phyloP scores from a whole-genome alignment of 1,139 yeast genomes.

The Debaryomycetaceae sp. region DNA sequence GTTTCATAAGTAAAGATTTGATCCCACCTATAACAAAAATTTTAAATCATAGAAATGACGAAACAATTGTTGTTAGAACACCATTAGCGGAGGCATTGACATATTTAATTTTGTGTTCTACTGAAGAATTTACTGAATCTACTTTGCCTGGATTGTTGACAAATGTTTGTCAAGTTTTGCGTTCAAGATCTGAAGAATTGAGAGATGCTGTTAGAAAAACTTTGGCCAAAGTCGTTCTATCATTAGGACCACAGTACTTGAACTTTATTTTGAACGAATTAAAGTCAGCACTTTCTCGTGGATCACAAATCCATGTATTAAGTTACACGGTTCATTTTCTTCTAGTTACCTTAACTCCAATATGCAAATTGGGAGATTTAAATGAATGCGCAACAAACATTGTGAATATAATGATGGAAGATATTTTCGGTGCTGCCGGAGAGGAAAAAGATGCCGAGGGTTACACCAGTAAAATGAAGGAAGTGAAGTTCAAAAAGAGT shows the following conservation, averaged over 20 bases:
- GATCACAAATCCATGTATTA: conserved; percentile 91
- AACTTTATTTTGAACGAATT: conserved; percentile 75
- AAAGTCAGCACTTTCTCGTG: conserved; percentile 74
- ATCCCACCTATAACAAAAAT: conserved; percentile 61
- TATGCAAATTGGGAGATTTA: conserved; percentile 65
- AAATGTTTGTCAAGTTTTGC: conserved; percentile 78
- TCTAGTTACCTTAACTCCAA: conserved; percentile 48
- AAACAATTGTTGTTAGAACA: conserved; percentile 70
- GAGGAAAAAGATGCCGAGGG: conserved; percentile 95
- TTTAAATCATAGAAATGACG: conserved; percentile 65
- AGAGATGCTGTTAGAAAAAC: conserved; percentile 85
- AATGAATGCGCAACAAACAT: conserved; percentile 64
- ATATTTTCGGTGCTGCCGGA: conserved; percentile 88
- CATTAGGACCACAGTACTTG: conserved; percentile 73
- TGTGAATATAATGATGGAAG: conserved; percentile 82
- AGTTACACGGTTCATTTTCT: conserved; percentile 83
- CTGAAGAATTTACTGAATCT: conserved; percentile 51
- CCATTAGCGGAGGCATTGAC: conserved; percentile 82
- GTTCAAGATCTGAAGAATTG: conserved; percentile 82
- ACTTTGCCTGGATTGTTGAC: conserved; percentile 82
- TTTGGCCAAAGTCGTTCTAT: conserved; percentile 58
- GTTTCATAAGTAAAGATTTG: conserved; percentile 54
- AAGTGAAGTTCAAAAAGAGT: conserved; percentile 86
- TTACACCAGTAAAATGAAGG: conserved; percentile 81
- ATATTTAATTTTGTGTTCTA: conserved; percentile 62